Evolutionary conservation across 371 early-diverging fungal genomes (phyloP).

Genomic region (Nematocida sp.): DNA sequence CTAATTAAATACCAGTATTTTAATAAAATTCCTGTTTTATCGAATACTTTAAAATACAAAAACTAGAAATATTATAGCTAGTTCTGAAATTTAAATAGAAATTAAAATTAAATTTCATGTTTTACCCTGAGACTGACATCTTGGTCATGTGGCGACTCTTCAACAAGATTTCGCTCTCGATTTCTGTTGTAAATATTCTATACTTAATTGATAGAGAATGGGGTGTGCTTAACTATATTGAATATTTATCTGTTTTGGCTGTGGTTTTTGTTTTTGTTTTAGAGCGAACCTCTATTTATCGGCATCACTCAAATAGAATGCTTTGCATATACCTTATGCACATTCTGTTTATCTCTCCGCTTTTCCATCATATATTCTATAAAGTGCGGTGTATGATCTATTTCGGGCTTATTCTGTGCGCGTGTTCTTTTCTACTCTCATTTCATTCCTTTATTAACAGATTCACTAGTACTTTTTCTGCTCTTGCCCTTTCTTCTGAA

Average conservation of each 20-base stretch:
- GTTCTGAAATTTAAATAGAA: too few relatives aligned
- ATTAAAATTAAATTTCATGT: background rate
- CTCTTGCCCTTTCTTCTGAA: background rate
- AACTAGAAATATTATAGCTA: too few relatives aligned
- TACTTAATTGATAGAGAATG: constrained; percentile 8
- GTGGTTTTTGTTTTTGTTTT: background rate
- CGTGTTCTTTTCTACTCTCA: constrained; percentile 1
- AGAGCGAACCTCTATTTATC: background rate
- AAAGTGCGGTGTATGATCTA: background rate
- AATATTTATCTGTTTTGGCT: constrained; percentile 9
- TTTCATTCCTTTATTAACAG: background rate
- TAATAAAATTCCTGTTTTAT: too few relatives aligned
- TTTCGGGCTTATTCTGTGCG: background rate
- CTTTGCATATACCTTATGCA: constrained; percentile 14
- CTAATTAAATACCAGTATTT: too few relatives aligned
- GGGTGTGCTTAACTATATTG: constrained; percentile 5
- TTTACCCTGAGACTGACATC: constrained; percentile 12
- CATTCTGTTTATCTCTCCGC: constrained; percentile 15
- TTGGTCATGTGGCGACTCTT: background rate
- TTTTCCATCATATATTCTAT: background rate
- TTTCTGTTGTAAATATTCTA: background rate
- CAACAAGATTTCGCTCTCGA: constrained; percentile 35
- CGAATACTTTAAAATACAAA: too few relatives aligned
- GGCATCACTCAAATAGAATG: background rate
- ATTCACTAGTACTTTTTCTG: background rate